Percentiles rank a stretch among this genome's conserved stretches.
Evolutionary conservation across 371 early-diverging fungal genomes (phyloP).

Genomic region (Amoeboaphelidium protococcarum): DNA sequence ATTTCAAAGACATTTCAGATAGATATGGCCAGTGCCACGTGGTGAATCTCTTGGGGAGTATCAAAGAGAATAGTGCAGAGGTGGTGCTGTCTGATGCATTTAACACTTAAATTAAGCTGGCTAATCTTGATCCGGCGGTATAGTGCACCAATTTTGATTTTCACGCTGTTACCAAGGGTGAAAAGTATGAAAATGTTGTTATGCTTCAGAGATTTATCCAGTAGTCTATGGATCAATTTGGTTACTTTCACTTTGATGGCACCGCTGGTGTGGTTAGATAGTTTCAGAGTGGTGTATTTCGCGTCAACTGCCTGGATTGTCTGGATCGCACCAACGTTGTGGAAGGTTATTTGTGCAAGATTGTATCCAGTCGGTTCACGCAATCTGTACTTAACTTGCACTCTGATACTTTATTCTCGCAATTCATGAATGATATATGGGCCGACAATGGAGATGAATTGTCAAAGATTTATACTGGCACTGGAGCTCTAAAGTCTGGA

Average conservation of each 20-base stretch:
- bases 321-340: constrained; percentile 59
- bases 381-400: not conserved
- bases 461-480: constrained; percentile 86
- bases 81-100: constrained; percentile 35
- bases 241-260: constrained; percentile 36
- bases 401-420: not conserved
- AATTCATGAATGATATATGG: constrained; percentile 35
- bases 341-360: constrained; percentile 11
- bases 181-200: constrained; percentile 34
- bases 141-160: constrained; percentile 52
- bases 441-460: constrained; percentile 84
- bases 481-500: constrained; percentile 80
- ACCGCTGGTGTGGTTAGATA: constrained; percentile 7
- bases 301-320: constrained; percentile 94
- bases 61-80: constrained; percentile 37
- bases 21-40: constrained; percentile 46
- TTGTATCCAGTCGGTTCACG: constrained; percentile 3
- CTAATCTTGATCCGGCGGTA: constrained; percentile 10
- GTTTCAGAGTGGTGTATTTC: constrained; percentile 9
- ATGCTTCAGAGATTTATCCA: constrained; percentile 21
- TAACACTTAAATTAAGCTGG: constrained; percentile 18
- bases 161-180: constrained; percentile 45
- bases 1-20: constrained; percentile 42
- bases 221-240: constrained; percentile 19
- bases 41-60: constrained; percentile 54